Evolutionary conservation across 768 basidiomycete genomes (phyloP), one percentile per base, ranked within the genome.

Genomic region (Trametes cinnabarina): DNA sequence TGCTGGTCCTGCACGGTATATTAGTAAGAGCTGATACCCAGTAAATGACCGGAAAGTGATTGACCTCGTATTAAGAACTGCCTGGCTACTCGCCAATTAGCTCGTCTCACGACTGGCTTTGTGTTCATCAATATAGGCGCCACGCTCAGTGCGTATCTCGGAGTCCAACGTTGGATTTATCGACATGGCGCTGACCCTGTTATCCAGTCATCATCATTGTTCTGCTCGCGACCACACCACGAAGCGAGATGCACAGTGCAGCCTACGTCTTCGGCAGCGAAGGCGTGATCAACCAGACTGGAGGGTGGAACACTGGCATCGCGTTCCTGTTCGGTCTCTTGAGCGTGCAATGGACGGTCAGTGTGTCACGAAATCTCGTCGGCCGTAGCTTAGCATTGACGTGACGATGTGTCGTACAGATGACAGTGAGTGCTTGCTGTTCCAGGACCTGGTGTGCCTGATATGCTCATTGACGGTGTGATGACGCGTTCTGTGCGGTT

Each of bases 41-140:
- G 15, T 30, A 22, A 20, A 3, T 6, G 3, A 1, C 30, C 2
- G 22, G 0, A 10, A 2, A 4, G 5, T 15, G 23, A n/a, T 17
- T 49, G 42, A 37, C 32, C 2, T 14, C 51, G 19, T 5, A n/a
- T 35, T 3, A 51, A 73, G 82, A 92, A 92, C 67, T 90, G 85
- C 37, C 69, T 92, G 26, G 84, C 86, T 1, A 94, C 93, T 1
- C 81, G 82, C 20, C 77, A 87, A 61, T 82, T 95, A 4, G 91
- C 92, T 0, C 78, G 77, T 17, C 73, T 92, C 60, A 93, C 92
- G 2, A 79, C 79, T 20, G 81, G 80, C 26, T 93, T 92, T 66
- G 91, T 95, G 4, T 94, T 95, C 69, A 77, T 95, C 65, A 95
- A 96, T 71, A 77, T 95, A 50, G 92, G 92, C 39, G 79, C 89